phyloP scores from a whole-genome alignment of 768 basidiomycete species.

The Leucosporidium yakuticum region DNA sequence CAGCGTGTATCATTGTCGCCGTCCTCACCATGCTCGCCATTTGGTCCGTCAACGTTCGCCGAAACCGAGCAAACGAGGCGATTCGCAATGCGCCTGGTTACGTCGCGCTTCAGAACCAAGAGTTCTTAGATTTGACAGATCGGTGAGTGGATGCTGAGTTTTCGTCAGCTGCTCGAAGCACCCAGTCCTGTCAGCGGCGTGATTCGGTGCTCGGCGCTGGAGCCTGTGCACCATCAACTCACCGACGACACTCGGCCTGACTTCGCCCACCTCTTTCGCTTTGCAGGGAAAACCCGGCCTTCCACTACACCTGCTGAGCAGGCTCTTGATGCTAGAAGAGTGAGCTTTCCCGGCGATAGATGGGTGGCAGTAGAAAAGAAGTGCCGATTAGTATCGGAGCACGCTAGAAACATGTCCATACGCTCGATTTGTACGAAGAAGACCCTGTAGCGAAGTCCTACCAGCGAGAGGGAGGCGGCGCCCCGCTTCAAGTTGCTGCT shows the following conservation, averaged over 20 bases:
- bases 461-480: no score
- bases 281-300: constrained; percentile 3
- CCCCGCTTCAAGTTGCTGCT: no score
- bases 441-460: no score
- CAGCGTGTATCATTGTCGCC: background rate
- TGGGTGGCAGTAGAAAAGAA: background rate
- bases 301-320: background rate
- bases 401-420: no score
- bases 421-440: no score
- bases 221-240: no score
- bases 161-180: background rate
- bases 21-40: background rate
- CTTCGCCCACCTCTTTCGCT: background rate
- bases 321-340: no score
- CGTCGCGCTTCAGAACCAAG: background rate
- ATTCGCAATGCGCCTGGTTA: background rate
- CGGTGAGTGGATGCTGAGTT: background rate
- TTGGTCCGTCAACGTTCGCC: constrained; percentile 6
- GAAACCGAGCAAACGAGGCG: background rate
- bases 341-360: no score
- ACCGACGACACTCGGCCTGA: no score
- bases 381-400: no score
- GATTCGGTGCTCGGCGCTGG: no score
- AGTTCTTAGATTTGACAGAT: constrained; percentile 6
- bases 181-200: no score